Base-by-base conservation (phyloP, 306 rosid species). In the Fragaria iinumae region DNA sequence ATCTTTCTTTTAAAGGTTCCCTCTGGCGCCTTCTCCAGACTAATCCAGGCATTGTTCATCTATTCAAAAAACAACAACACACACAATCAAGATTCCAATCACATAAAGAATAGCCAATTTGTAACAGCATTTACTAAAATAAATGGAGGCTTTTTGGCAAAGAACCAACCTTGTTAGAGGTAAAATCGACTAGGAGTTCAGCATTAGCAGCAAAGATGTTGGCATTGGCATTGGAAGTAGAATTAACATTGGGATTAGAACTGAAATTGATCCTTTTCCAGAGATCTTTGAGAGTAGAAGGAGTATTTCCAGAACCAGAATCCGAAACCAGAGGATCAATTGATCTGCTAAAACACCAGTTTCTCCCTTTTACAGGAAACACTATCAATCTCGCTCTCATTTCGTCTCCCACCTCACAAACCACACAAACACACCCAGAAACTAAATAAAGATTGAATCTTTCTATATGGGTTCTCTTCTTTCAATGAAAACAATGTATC, bases 321-420 rank as follows among this genome's bases (percentile, higher is more conserved):
- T 87, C 76, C 25, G 87, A 76, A 76, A 78, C 67, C 13, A 83
- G 20, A 12, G 73, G 85, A 14, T 89, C 91, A 64, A 85, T 62
- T 67, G 97, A 74, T 87, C 96, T 84, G 85, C 81, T 59, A 69
- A 92, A 94, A 74, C 97, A 94, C 97, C 98, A 94, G 60, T 88
- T 91, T 72, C 88, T 88, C 21, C 96, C 97, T 73, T 82, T 82
- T n/a, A 92, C 82, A 5, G 97, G 97, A 87, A 94, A 92, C 32
- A 92, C 98, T 8, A 91, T 77, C 86, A 94, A 82, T 85, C 87
- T 94, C 43, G 98, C 96, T 89, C 83, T 92, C 98, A 92, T 91
- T 56, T 16, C 20, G 8, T 13, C 5, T 23, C 44, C 39, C 10
- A n/a, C 43, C 66, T 74, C 27, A 59, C 34, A 21, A 23, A 56